Base-by-base conservation (phyloP, 495 filamentous ascomycete genomes). In the Pseudevernia furfuracea region DNA sequence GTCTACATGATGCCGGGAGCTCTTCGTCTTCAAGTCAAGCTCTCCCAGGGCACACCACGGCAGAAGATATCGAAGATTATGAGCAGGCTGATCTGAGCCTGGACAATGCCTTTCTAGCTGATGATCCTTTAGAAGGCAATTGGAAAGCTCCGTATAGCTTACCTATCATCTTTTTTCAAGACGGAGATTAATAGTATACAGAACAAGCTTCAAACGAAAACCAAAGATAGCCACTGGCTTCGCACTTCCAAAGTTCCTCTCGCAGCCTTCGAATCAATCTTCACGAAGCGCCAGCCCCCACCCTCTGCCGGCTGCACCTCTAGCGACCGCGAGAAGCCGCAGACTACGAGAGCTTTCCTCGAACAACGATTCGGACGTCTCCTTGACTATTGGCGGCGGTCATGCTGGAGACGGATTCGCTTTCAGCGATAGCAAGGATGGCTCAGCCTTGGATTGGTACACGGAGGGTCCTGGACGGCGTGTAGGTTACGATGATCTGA, bases 401-500 rank as follows among this genome's bases (percentile, higher is more conserved):
- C 74, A 78, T 59, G 63, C 62, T 23, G 63, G 66, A 5, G 71
- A 75, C 43, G 76, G 75, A 49, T 44, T 36, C 32, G 53, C 43
- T n/a, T 38, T 72, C 10, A 74, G 74, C 59, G 70, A 72, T 6
- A 76, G 78, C 30, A 92, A 92, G 72, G 89, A 92, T 70, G 85
- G 81, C 32, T 77, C 74, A 21, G 80, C 84, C 25, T 70, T 88
- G 30, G 90, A 96, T 73, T 97, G 93, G 94, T 89, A 94, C 74
- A 83, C 88, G 48, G 92, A 97, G 75, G 91, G 90, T 8, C 92
- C 91, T 7, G 94, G 94, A 3, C 82, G 92, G 58, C 85, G 94
- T 70, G 92, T 97, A 34, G 92, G 89, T 59, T 98, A 98, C 75
- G 94, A 96, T 69, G 89, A 98, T 77, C 81, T 97, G 71, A 97